Base-by-base conservation (phyloP, 108 stramenopile genomes). In the Discostella pseudostelligera region DNA sequence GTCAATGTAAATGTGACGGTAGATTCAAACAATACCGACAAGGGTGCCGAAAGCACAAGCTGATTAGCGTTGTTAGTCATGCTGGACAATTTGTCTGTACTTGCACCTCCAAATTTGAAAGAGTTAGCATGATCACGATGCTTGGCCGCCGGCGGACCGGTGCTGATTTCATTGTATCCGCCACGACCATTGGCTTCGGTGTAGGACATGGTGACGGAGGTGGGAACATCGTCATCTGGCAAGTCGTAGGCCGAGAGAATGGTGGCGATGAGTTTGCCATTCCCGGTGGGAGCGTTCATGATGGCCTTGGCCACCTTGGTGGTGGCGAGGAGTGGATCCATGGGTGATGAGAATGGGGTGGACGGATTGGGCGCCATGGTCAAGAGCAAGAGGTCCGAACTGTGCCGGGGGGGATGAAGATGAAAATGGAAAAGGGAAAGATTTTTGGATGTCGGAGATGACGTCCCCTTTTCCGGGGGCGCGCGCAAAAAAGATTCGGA, bases 191-290 rank as follows among this genome's bases (percentile, higher is more conserved):
- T 76, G 10, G 47, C 32, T 12, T 74, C 77, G n/a, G 51, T 35
- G 40, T 72, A 68, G 21, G 62, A 58, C 50, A 85, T 60, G 11
- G 72, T 72, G 16, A 87, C 82, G 37, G 75, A 58, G 2, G 54
- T 64, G 28, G 87, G 87, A 2, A 72, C 78, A 32, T 81, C 82
- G 43, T 42, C 55, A 36, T 76, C 28, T 16, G 87, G 88, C 9
- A 88, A 63, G 54, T 92, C 91, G 57, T 89, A 92, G 26, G 82
- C 85, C 11, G 83, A 83, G 1, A 92, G 69, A 42, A 92, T 76
- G 4, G 71, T 71, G 36, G 81, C 84, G 42, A 73, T 58, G 49
- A 90, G 67, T 12, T 59, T 59, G 26, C 88, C 88, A 58, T 80
- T 80, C 14, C 67, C 61, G 32, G 75, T 76, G 43, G 71, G 77